Evolutionary conservation across 352 stramenopile genomes (phyloP).

Genomic region (Aphanomyces invadans): DNA sequence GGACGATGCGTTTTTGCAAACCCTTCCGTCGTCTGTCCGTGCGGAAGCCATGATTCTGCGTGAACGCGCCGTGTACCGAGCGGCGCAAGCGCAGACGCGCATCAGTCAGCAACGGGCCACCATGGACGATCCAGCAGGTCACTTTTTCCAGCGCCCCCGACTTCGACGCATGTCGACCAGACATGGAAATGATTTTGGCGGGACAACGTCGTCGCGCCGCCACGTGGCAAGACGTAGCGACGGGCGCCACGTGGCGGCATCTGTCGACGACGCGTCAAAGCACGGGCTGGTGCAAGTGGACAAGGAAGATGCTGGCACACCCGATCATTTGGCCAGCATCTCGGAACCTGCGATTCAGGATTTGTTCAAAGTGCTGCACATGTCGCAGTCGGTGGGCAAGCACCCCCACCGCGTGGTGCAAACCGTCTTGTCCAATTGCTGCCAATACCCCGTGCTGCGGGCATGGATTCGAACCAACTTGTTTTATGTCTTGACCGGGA

Average conservation of each 20-base stretch:
- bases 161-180: constrained; percentile 75
- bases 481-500: constrained; percentile 48
- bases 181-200: constrained; percentile 42
- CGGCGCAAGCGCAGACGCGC: constrained; percentile 30
- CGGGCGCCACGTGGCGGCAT: constrained; percentile 40
- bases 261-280: constrained; percentile 28
- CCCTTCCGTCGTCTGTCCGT: constrained; percentile 89
- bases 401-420: constrained; percentile 80
- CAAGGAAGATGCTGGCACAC: constrained; percentile 46
- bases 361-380: constrained; percentile 67
- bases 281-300: constrained; percentile 61
- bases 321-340: constrained; percentile 47
- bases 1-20: constrained; percentile 92
- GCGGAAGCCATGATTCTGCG: constrained; percentile 93
- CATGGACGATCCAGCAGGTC: constrained; percentile 23
- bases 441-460: constrained; percentile 65
- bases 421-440: constrained; percentile 69
- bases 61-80: constrained; percentile 82
- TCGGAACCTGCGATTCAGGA: constrained; percentile 57
- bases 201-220: constrained; percentile 32
- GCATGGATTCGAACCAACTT: constrained; percentile 50
- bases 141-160: constrained; percentile 55
- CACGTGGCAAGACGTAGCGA: constrained; percentile 30
- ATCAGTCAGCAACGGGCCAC: too few species aligned
- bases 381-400: constrained; percentile 60